phyloP scores from a whole-genome alignment of 768 basidiomycete species.

The Agaricus subrufescens region DNA sequence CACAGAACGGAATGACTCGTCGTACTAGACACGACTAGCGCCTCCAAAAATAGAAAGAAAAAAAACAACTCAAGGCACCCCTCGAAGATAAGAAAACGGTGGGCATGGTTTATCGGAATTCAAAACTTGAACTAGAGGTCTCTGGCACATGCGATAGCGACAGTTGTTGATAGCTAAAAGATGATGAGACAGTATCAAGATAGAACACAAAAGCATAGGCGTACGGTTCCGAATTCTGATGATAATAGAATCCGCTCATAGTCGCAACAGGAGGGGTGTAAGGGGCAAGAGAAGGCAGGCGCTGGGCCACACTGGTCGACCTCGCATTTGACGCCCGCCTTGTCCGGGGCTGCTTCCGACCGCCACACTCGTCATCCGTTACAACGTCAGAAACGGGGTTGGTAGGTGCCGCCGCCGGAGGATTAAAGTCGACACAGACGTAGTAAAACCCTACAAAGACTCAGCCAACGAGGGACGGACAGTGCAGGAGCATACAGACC shows the following conservation, averaged over 20 bases:
- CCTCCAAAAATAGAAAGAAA: neutral
- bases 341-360: slow-evolving; percentile 22
- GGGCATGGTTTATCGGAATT: slow-evolving; percentile 61
- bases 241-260: slow-evolving; percentile 92
- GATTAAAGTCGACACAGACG: slow-evolving; percentile 90
- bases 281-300: slow-evolving; percentile 38
- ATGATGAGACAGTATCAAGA: slow-evolving; percentile 9
- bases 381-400: slow-evolving; percentile 4
- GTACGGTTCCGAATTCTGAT: slow-evolving; percentile 89
- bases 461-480: neutral
- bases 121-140: slow-evolving; percentile 70
- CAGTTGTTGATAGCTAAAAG: slow-evolving; percentile 79
- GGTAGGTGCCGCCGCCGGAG: slow-evolving; percentile 28
- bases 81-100: neutral
- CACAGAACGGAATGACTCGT: neutral
- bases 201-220: slow-evolving; percentile 24
- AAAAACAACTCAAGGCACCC: neutral
- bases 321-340: slow-evolving; percentile 47
- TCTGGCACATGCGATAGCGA: slow-evolving; percentile 78
- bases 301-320: slow-evolving; percentile 28
- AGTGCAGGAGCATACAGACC: slow-evolving; percentile 43
- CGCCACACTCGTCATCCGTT: slow-evolving; percentile 3
- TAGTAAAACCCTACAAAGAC: slow-evolving; percentile 81
- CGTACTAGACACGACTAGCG: neutral
- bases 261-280: slow-evolving; percentile 53